Percentiles rank a stretch among this genome's conserved stretches.
These are phyloP conservation scores for Phoma sp. DNA, from an alignment of 2,329 filamentous ascomycete species.

Conservation along the genomic window DNA sequence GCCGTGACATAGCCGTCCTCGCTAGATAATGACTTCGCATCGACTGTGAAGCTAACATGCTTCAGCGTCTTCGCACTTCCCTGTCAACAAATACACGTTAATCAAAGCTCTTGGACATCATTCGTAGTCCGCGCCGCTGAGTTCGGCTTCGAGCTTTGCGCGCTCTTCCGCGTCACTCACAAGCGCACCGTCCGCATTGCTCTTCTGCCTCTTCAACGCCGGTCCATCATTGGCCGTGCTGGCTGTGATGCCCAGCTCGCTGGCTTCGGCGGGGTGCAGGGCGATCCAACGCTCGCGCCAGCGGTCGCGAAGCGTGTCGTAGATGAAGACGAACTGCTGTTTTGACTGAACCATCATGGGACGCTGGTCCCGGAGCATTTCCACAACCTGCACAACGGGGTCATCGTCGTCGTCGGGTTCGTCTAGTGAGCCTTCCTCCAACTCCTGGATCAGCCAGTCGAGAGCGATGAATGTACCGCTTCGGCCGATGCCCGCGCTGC, in stretches of 20 bases:
- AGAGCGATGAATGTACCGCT: conserved; percentile 95
- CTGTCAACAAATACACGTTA: too few relatives aligned
- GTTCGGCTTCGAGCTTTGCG: conserved; percentile 43
- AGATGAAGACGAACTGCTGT: conserved; percentile 83
- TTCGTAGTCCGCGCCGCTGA: conserved; percentile 35
- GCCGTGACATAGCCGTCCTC: too few relatives aligned
- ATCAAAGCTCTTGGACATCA: conserved; percentile 13
- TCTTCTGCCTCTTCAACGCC: conserved; percentile 38
- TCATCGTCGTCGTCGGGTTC: conserved; percentile 60
- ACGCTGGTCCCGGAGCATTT: conserved; percentile 81
- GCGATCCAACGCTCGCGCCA: conserved; percentile 64
- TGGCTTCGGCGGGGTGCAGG: conserved; percentile 37
- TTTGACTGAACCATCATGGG: conserved; percentile 96
- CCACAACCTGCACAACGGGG: conserved; percentile 78
- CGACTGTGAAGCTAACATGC: neutral
- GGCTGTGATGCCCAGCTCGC: conserved; percentile 27
- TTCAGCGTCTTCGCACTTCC: neutral
- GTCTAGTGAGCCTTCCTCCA: conserved; percentile 74
- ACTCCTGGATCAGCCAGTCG: conserved; percentile 86
- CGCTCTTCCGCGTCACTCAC: conserved; percentile 24
- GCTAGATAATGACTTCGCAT: too few relatives aligned
- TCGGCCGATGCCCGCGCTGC: conserved; percentile 88
- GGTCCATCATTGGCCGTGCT: conserved; percentile 23
- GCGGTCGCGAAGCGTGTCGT: conserved; percentile 78
- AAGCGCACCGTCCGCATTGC: conserved; percentile 19